Conservation (phyloP, 352 stramenopile species). For the Pythium periplocum region DNA sequence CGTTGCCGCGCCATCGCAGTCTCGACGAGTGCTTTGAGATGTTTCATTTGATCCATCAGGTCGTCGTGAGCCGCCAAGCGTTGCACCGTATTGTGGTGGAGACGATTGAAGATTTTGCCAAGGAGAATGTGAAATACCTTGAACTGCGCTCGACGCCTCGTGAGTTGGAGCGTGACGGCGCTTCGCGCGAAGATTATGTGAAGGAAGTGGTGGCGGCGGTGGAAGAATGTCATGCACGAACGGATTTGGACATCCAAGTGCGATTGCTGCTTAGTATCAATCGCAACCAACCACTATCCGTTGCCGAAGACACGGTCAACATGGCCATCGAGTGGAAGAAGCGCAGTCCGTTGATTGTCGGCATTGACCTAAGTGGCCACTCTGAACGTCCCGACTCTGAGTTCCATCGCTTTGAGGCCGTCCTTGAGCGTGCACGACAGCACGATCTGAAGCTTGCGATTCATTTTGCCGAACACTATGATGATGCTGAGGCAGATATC, state of each 20-base stretch:
- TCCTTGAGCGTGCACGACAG: conserved; percentile 63
- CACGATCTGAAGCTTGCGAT: conserved; percentile 84
- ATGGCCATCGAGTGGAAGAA: conserved; percentile 50
- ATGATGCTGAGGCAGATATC: conserved; percentile 65
- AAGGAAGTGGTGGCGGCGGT: conserved; percentile 61
- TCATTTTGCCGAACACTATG: conserved; percentile 91
- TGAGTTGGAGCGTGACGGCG: conserved; percentile 43
- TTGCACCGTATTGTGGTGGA: conserved; percentile 70
- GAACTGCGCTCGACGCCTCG: conserved; percentile 83
- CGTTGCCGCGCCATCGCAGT: conserved; percentile 42
- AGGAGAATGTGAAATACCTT: conserved; percentile 77
- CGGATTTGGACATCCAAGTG: conserved; percentile 63
- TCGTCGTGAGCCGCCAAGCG: conserved; percentile 60
- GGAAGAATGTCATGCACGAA: conserved; percentile 48
- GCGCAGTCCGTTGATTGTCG: conserved; percentile 58
- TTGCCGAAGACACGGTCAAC: conserved; percentile 61
- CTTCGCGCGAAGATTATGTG: conserved; percentile 61
- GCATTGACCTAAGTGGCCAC: conserved; percentile 85
- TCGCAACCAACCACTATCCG: conserved; percentile 51
- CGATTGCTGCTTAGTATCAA: conserved; percentile 81
- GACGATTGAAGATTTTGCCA: conserved; percentile 78
- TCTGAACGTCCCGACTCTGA: conserved; percentile 70
- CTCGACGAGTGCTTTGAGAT: conserved; percentile 87
- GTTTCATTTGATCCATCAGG: conserved; percentile 82
- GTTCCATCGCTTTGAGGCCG: conserved; percentile 78